Conservation (phyloP, 192 early-diverging fungal species). For the Gaertneriomyces semiglobifer region DNA sequence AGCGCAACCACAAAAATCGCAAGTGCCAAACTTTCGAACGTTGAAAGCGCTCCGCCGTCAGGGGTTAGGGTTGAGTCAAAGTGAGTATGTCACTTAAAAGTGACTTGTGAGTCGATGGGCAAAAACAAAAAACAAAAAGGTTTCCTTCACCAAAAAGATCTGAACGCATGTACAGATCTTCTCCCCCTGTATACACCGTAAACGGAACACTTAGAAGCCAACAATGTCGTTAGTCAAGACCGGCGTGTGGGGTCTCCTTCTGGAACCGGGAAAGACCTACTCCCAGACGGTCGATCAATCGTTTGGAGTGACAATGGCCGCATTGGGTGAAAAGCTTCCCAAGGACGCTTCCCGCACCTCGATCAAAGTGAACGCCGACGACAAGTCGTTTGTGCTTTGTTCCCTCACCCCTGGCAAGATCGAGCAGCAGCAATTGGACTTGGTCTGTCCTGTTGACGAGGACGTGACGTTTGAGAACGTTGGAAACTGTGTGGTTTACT, state of each 20-base stretch:
- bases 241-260: conserved; percentile 44
- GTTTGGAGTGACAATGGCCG: conserved; percentile 73
- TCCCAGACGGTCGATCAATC: conserved; percentile 70
- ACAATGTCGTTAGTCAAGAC: conserved; percentile 17
- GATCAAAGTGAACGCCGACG: conserved; percentile 66
- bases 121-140: too few species aligned
- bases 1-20: too few species aligned
- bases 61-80: too few species aligned
- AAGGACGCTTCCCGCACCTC: conserved; percentile 57
- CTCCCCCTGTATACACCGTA: neutral
- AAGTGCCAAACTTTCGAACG: too few species aligned
- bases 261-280: conserved; percentile 71
- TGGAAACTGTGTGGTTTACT: conserved; percentile 65
- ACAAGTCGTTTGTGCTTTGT: conserved; percentile 75
- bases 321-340: conserved; percentile 56
- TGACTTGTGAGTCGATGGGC: too few species aligned
- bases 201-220: neutral
- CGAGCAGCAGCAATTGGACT: conserved; percentile 75
- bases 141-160: too few species aligned
- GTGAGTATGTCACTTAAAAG: too few species aligned
- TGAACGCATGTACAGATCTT: too few species aligned
- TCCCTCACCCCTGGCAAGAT: conserved; percentile 71
- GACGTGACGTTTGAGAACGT: conserved; percentile 72
- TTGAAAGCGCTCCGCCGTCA: too few species aligned
- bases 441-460: conserved; percentile 53